phyloP scores from a whole-genome alignment of 805 yeast genomes.

The Kluyveromyces wickerhamii region DNA sequence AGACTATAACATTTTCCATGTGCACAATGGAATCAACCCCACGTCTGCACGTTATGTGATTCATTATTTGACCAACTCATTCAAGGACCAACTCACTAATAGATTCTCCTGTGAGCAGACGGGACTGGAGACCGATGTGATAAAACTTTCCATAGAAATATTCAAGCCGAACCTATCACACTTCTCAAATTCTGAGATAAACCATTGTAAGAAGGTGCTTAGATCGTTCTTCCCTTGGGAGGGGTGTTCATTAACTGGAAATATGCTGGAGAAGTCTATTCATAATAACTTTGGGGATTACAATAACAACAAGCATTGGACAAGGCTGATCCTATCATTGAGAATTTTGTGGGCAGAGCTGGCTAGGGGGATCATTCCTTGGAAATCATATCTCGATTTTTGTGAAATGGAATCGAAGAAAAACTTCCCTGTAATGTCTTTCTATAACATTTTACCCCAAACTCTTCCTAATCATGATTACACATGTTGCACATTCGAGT shows the following conservation, averaged over 20 bases:
- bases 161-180: constrained; percentile 32
- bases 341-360: constrained; percentile 31
- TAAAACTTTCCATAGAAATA: constrained; percentile 24
- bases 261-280: constrained; percentile 21
- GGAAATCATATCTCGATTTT: constrained; percentile 29
- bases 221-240: constrained; percentile 30
- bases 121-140: constrained; percentile 9
- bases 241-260: constrained; percentile 32
- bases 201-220: constrained; percentile 21
- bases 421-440: constrained; percentile 24
- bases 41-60: constrained; percentile 30
- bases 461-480: constrained; percentile 31
- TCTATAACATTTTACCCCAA: constrained; percentile 29
- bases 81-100: constrained; percentile 19
- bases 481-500: constrained; percentile 31
- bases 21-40: constrained; percentile 23
- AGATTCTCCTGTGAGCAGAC: constrained; percentile 12
- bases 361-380: constrained; percentile 31
- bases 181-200: constrained; percentile 27
- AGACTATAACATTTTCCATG: constrained; percentile 14
- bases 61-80: constrained; percentile 27
- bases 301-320: constrained; percentile 12
- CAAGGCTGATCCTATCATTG: constrained; percentile 22
- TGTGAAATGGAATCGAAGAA: constrained; percentile 18
- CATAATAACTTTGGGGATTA: constrained; percentile 12